Conservation (phyloP, 2,329 filamentous ascomycete genomes). For the Sclerotinia subarctica region DNA sequence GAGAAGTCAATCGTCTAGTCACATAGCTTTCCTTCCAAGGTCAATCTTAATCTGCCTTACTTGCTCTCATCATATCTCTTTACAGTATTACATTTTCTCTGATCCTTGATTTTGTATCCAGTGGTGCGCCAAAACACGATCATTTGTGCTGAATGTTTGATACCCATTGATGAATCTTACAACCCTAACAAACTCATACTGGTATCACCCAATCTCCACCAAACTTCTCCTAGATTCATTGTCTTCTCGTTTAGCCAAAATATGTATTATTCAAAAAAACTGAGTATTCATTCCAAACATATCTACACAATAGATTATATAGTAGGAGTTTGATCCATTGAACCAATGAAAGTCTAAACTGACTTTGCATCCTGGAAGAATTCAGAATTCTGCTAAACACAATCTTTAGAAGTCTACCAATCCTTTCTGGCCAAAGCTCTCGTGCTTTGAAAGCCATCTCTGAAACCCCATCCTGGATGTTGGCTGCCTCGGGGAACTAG, state of each 20-base stretch:
- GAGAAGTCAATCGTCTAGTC: conserved; percentile 36
- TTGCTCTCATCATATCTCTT: not conserved
- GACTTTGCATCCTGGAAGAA: not conserved
- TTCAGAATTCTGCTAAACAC: not conserved
- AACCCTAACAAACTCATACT: not conserved
- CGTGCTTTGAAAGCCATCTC: not conserved
- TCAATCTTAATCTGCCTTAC: not conserved
- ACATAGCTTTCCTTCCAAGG: conserved; percentile 14
- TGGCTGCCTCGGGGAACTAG: not conserved
- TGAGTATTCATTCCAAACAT: no score
- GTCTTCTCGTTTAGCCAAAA: no score
- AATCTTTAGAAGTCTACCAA: not conserved
- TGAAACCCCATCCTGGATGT: not conserved
- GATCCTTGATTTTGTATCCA: not conserved
- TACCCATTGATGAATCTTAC: not conserved
- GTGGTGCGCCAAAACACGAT: not conserved
- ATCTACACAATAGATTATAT: not conserved
- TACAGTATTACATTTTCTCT: not conserved
- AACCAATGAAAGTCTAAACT: not conserved
- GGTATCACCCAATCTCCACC: not conserved
- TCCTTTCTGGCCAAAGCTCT: not conserved
- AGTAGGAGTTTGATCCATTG: not conserved
- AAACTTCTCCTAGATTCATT: no score
- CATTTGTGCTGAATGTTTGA: no score
- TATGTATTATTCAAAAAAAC: no score